Evolutionary conservation across 1,284 basidiomycete genomes (phyloP).

Genomic region (Phaffia rhodozyma): DNA sequence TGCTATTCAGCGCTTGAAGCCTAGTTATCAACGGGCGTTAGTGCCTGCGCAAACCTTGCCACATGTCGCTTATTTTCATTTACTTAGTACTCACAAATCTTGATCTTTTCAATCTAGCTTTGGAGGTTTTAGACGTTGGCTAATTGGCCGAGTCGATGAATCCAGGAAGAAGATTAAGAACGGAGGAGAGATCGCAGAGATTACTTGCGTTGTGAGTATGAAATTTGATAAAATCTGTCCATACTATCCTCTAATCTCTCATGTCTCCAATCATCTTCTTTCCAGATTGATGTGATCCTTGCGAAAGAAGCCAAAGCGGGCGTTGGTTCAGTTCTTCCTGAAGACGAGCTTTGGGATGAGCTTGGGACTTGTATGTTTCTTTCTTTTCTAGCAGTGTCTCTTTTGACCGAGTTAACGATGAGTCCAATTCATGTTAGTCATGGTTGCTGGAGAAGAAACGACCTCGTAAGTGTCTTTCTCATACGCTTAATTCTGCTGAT

Average conservation of each 20-base stretch:
- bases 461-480: neutral
- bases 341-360: slow-evolving; percentile 1
- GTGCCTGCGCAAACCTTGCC: no score
- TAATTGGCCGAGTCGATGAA: neutral
- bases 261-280: neutral
- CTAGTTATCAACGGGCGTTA: neutral
- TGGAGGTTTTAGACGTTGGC: neutral
- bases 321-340: slow-evolving; percentile 1
- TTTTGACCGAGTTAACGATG: no score
- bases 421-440: neutral
- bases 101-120: no score
- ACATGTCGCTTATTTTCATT: no score
- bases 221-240: neutral
- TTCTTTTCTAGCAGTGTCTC: neutral
- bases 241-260: no score
- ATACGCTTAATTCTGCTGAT: no score
- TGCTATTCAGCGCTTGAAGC: neutral
- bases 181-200: slow-evolving; percentile 7
- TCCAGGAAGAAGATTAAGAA: neutral
- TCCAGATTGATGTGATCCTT: slow-evolving; percentile 3
- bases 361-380: slow-evolving; percentile 1
- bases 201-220: slow-evolving; percentile 1
- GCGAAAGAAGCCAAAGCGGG: slow-evolving; percentile 1
- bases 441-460: slow-evolving; percentile 10
- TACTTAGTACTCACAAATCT: no score